A percentile compares a stretch with the other conserved stretches of the same genome.
Evolutionary conservation across 495 filamentous ascomycete species (phyloP).

Genomic region (Hyaloscypha finlandica): DNA sequence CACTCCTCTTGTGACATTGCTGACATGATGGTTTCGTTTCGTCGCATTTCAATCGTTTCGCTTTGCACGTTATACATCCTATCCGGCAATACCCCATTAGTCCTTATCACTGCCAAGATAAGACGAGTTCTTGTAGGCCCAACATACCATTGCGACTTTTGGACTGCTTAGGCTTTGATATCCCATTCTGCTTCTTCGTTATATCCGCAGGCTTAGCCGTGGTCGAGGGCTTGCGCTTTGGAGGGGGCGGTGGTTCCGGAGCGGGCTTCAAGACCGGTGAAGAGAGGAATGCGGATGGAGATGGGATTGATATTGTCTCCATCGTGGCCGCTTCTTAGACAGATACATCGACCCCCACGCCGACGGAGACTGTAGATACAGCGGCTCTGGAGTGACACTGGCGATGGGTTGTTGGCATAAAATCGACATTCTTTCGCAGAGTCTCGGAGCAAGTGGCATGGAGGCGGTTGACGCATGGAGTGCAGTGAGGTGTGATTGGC

Average conservation of each 20-base stretch:
- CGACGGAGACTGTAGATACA: background rate
- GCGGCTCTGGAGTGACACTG: background rate
- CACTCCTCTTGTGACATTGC: constrained; percentile 71
- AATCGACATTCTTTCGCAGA: constrained; percentile 14
- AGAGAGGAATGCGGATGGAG: constrained; percentile 61
- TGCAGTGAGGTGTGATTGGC: background rate
- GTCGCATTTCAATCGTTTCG: constrained; percentile 80
- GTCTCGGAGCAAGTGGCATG: background rate
- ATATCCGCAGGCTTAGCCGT: constrained; percentile 23
- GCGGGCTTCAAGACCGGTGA: constrained; percentile 40
- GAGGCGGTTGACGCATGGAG: background rate
- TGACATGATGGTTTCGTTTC: constrained; percentile 75
- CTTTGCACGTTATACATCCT: constrained; percentile 84
- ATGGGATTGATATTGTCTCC: constrained; percentile 66
- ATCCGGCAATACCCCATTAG: constrained; percentile 20
- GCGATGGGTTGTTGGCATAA: constrained; percentile 18
- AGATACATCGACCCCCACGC: constrained; percentile 20
- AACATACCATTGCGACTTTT: constrained; percentile 79
- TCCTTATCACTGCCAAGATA: constrained; percentile 30
- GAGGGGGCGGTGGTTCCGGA: constrained; percentile 37
- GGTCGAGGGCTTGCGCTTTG: constrained; percentile 33
- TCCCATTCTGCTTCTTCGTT: constrained; percentile 37
- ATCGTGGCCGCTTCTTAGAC: constrained; percentile 37
- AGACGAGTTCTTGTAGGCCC: constrained; percentile 6
- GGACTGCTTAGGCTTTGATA: constrained; percentile 70